Conservation (phyloP, 2,329 filamentous ascomycete species). For the Torrubiella hemipterigena region DNA sequence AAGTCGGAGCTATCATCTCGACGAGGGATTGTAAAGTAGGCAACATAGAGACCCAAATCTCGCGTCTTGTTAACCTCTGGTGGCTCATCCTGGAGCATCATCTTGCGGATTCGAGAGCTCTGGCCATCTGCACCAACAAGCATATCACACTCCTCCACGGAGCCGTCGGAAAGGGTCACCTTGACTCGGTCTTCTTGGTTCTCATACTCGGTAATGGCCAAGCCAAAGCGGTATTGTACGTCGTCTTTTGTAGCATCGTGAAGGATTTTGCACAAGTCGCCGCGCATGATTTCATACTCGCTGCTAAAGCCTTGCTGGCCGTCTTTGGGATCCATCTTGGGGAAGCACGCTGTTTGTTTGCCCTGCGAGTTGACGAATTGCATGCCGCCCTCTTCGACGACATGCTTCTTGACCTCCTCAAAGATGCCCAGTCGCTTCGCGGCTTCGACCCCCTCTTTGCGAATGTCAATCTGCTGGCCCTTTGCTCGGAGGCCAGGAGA, state of each 20-base stretch:
- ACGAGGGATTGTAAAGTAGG: slow-evolving; percentile 20
- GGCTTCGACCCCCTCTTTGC: slow-evolving; percentile 35
- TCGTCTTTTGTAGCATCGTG: slow-evolving; percentile 18
- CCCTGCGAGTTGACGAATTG: slow-evolving; percentile 27
- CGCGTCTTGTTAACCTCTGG: slow-evolving; percentile 12
- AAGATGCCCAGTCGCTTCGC: slow-evolving; percentile 39
- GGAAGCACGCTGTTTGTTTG: slow-evolving; percentile 24
- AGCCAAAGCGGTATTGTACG: slow-evolving; percentile 17
- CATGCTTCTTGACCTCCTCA: slow-evolving; percentile 25
- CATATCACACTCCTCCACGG: slow-evolving; percentile 31
- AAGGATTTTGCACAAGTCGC: slow-evolving; percentile 33
- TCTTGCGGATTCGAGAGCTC: slow-evolving; percentile 32
- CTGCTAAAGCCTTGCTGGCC: slow-evolving; percentile 24
- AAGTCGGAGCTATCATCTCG: slow-evolving; percentile 18
- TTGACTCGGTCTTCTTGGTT: slow-evolving; percentile 20
- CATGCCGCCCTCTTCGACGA: slow-evolving; percentile 33
- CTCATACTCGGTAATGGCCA: slow-evolving; percentile 13
- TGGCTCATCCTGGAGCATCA: slow-evolving; percentile 19
- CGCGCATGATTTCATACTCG: slow-evolving; percentile 44
- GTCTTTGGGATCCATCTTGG: slow-evolving; percentile 14
- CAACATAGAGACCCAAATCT: slow-evolving; percentile 14
- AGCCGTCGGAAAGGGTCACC: slow-evolving; percentile 30
- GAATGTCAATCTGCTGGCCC: slow-evolving; percentile 43
- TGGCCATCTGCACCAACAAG: slow-evolving; percentile 45
- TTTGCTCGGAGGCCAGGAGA: slow-evolving; percentile 26